Conservation (phyloP, 2,329 filamentous ascomycete species). For the Aspergillus fumigatiaffinis region DNA sequence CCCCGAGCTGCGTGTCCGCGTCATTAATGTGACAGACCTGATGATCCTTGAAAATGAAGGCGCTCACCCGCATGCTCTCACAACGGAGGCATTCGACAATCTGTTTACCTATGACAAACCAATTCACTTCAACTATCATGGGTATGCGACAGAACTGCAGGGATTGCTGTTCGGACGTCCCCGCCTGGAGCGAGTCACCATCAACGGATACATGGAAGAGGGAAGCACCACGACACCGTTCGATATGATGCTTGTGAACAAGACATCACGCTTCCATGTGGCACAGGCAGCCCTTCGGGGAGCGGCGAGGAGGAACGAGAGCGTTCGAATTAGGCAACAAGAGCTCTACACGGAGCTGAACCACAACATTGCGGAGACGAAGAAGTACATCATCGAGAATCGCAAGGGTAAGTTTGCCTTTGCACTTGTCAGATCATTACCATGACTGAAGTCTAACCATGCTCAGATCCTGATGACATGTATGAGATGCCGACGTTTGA, state of each 20-base stretch:
- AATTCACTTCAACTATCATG: slow-evolving; percentile 65
- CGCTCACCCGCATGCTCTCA: slow-evolving; percentile 57
- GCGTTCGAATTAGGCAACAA: slow-evolving; percentile 44
- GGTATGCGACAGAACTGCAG: slow-evolving; percentile 58
- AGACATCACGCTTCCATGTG: slow-evolving; percentile 58
- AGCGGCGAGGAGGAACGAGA: slow-evolving; percentile 47
- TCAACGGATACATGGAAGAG: slow-evolving; percentile 62
- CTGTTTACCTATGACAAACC: slow-evolving; percentile 56
- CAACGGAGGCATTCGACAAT: slow-evolving; percentile 48
- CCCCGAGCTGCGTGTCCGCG: slow-evolving; percentile 55
- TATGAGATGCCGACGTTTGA: slow-evolving; percentile 49
- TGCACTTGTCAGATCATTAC: not conserved
- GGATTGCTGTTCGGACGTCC: slow-evolving; percentile 59
- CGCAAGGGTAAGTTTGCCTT: slow-evolving; percentile 48
- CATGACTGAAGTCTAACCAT: slow-evolving; percentile 1
- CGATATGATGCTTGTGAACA: slow-evolving; percentile 65
- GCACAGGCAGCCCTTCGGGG: slow-evolving; percentile 52
- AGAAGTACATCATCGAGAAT: slow-evolving; percentile 50
- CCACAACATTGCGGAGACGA: slow-evolving; percentile 46
- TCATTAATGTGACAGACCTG: slow-evolving; percentile 64
- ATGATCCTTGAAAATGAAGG: slow-evolving; percentile 58
- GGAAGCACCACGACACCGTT: slow-evolving; percentile 66
- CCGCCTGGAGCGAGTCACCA: slow-evolving; percentile 49
- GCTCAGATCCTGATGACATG: slow-evolving; percentile 49
- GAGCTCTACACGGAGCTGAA: slow-evolving; percentile 48